These are phyloP conservation scores for Penicillium thymicola DNA, from an alignment of 2,329 filamentous ascomycete genomes.

Conservation along the genomic window DNA sequence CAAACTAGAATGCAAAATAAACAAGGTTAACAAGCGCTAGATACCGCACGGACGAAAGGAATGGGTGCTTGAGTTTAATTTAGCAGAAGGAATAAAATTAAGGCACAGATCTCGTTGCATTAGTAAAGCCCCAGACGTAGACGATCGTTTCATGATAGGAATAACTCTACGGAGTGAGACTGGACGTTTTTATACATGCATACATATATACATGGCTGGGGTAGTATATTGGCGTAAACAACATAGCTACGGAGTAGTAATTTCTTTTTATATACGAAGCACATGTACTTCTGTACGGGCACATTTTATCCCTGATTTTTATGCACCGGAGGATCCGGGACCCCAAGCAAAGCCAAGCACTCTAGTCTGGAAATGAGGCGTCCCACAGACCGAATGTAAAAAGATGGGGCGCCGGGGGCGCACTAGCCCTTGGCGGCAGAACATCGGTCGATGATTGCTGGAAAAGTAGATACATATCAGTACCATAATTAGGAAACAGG, in stretches of 20 bases:
- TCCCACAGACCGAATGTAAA: conserved; percentile 16
- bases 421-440: background rate
- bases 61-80: background rate
- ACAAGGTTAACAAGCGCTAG: background rate
- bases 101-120: background rate
- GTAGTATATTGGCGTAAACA: background rate
- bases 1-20: background rate
- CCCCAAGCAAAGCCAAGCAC: conserved; percentile 25
- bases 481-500: background rate
- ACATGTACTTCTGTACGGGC: background rate
- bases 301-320: background rate
- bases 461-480: background rate
- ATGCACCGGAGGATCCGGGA: conserved; percentile 17
- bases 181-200: background rate
- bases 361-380: conserved; percentile 19
- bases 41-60: background rate
- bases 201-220: background rate
- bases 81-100: background rate
- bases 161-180: background rate
- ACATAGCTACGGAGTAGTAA: background rate
- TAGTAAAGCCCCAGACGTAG: background rate
- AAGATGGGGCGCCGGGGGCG: conserved; percentile 8
- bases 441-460: background rate
- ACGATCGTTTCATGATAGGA: conserved; percentile 3
- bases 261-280: background rate